Evolutionary conservation across 2,329 filamentous ascomycete genomes (phyloP), one percentile per base, ranked within the genome.

Genomic region (Dactylonectria estremocensis): DNA sequence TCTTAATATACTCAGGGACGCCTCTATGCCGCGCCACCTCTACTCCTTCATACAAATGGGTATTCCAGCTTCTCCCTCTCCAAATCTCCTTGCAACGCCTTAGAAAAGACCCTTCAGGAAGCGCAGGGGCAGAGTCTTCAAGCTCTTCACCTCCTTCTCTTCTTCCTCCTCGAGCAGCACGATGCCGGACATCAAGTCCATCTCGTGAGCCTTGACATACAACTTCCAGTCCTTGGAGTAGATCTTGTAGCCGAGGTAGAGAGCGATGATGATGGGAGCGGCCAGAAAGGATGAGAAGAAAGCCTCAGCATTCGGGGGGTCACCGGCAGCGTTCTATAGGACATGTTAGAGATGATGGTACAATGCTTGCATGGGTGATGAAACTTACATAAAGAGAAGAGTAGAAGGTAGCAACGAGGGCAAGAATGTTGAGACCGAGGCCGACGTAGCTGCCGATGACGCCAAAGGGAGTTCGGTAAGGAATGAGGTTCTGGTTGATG

Each of bases 331-430:
- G 48, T 66, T 68, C 57, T 64, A 35, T n/a, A 28, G 5, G 45
- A 2, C 7, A 46, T 10, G 48, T 65, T 49, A 66, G 52, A 53
- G 5, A 18, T 16, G 13, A n/a, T 5, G 7, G 13, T 11, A n/a
- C 16, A 18, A 7, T 16, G 13, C 1, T 1, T n/a, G n/a, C 2
- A 14, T 13, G 22, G 6, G 22, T 11, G 2, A 18, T 20, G 9
- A 3, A 46, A 69, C 67, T 63, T 63, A 69, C 67, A 62, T 50
- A 74, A 37, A 76, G 73, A 37, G 74, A 74, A 62, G 92, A 91
- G 93, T 94, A 98, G 84, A 97, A 95, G 79, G 97, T 95, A 1
- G 93, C 93, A 52, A 93, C 77, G n/a, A 98, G 86, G 31, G 97
- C 90, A 46, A 96, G 81, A 31, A 87, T 66, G 82, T 97, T 97